These are phyloP conservation scores for Ceratocystis destructans DNA, from an alignment of 2,329 filamentous ascomycete species.

Conservation along the genomic window DNA sequence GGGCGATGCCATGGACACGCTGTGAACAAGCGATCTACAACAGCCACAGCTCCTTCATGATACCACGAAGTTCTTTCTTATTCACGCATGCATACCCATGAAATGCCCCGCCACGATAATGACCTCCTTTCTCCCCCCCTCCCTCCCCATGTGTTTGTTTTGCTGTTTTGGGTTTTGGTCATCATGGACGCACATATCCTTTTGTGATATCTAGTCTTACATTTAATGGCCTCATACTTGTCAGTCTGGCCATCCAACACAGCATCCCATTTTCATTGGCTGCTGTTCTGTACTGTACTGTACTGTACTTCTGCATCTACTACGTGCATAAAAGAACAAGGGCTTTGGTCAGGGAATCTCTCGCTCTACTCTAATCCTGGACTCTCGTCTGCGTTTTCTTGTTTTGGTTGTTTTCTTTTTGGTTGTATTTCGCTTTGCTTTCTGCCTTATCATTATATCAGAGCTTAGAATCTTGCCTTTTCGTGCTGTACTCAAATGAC, in stretches of 20 bases:
- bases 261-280: not conserved
- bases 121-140: not conserved
- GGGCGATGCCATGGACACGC: slow-evolving; percentile 7
- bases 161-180: not conserved
- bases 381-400: no score
- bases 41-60: not conserved
- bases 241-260: not conserved
- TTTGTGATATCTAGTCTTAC: not conserved
- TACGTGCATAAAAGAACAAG: not conserved
- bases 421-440: not conserved
- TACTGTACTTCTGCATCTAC: not conserved
- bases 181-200: slow-evolving; percentile 1
- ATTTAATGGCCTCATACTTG: not conserved
- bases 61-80: slow-evolving; percentile 1
- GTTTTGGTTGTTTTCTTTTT: not conserved
- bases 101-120: slow-evolving; percentile 1
- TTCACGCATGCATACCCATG: not conserved
- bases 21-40: not conserved
- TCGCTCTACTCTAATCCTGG: not conserved
- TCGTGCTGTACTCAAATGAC: not conserved
- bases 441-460: not conserved
- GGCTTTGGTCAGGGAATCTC: not conserved
- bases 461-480: not conserved
- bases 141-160: not conserved
- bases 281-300: not conserved